phyloP scores from a whole-genome alignment of 208 protist species.

The Trypanosoma melophagium region DNA sequence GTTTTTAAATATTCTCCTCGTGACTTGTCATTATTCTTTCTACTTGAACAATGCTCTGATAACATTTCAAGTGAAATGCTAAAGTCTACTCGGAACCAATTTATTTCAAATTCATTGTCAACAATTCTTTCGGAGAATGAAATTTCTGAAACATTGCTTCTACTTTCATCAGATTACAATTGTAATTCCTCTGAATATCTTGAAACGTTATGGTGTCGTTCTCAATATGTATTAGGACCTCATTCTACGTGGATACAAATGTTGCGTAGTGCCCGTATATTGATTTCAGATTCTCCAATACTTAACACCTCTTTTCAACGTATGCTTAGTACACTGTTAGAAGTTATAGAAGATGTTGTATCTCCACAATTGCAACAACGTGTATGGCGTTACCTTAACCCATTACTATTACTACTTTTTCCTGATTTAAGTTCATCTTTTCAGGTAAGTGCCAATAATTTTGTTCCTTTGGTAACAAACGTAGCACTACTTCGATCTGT shows the following conservation, averaged over 20 bases:
- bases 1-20: slow-evolving; percentile 18
- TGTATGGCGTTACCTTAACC: slow-evolving; percentile 24
- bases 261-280: slow-evolving; percentile 4
- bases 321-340: slow-evolving; percentile 17
- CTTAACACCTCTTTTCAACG: slow-evolving; percentile 33
- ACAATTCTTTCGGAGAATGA: slow-evolving; percentile 19
- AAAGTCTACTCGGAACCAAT: slow-evolving; percentile 16
- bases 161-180: slow-evolving; percentile 20
- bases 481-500: slow-evolving; percentile 37
- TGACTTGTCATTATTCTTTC: slow-evolving; percentile 66
- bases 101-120: slow-evolving; percentile 14
- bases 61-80: slow-evolving; percentile 38
- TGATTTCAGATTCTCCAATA: slow-evolving; percentile 40
- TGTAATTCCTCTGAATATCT: slow-evolving; percentile 30
- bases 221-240: slow-evolving; percentile 49
- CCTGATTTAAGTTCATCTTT: slow-evolving; percentile 19
- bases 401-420: slow-evolving; percentile 33
- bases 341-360: slow-evolving; percentile 5
- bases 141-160: slow-evolving; percentile 14
- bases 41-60: slow-evolving; percentile 78
- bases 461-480: slow-evolving; percentile 62
- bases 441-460: slow-evolving; percentile 61
- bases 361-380: slow-evolving; percentile 27
- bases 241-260: slow-evolving; percentile 36
- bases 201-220: slow-evolving; percentile 47